Evolutionary conservation across 495 filamentous ascomycete genomes (phyloP).

Genomic region (Penicillium soppii): DNA sequence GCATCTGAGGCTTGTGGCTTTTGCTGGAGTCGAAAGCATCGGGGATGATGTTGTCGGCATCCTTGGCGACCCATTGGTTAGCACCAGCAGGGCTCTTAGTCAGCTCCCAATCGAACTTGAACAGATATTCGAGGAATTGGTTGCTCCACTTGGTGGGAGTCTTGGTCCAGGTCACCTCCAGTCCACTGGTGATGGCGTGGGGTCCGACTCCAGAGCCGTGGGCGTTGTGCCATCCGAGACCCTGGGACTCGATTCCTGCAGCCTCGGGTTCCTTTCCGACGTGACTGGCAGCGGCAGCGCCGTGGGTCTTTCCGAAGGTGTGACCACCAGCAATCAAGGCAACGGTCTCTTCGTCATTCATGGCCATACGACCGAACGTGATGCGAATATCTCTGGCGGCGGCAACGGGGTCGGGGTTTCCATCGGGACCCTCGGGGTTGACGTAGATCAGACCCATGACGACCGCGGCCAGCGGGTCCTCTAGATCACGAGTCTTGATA

Average conservation of each 20-base stretch:
- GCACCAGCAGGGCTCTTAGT: conserved; percentile 71
- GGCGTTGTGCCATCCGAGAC: conserved; percentile 64
- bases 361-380: conserved; percentile 73
- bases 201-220: conserved; percentile 59
- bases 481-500: conserved; percentile 60
- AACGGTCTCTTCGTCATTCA: conserved; percentile 76
- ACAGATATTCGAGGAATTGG: conserved; percentile 68
- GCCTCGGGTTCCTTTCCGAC: conserved; percentile 64
- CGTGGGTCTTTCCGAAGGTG: conserved; percentile 74
- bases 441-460: conserved; percentile 78
- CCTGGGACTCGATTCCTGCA: conserved; percentile 59
- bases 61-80: conserved; percentile 72
- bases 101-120: conserved; percentile 74
- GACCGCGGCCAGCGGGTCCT: conserved; percentile 61
- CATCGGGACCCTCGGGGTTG: conserved; percentile 74
- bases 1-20: conserved; percentile 66
- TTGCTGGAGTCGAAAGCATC: conserved; percentile 62
- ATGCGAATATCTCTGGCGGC: conserved; percentile 66
- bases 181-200: conserved; percentile 67
- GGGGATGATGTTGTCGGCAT: conserved; percentile 61
- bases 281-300: conserved; percentile 57
- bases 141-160: conserved; percentile 69
- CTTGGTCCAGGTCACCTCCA: conserved; percentile 73
- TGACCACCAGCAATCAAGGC: conserved; percentile 74
- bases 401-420: conserved; percentile 63